Evolutionary conservation across 1,139 yeast genomes (phyloP), one percentile per base, ranked within the genome.

Genomic region (Taphrina deformans): DNA sequence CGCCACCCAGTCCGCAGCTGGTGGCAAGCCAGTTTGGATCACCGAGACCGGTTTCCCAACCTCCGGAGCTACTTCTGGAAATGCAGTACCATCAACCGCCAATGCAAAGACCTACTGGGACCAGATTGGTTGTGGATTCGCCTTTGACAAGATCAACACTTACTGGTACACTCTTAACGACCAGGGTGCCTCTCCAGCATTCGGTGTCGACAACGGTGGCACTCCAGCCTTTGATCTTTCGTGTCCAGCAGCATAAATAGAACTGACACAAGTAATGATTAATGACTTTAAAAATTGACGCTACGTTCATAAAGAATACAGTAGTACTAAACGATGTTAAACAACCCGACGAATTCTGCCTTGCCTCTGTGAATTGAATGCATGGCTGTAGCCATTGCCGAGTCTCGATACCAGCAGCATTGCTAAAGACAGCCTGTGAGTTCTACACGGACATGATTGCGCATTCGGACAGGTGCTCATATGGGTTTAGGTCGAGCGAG

Each of bases 11-110:
- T 82, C 90, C 72, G 82, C 84, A 68, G 61, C 61, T 6, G 16
- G 23, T n/a, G 51, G 52, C 3, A 55, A 55, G 41, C 61, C 61
- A 29, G 90, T 92, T 82, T 91, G 93, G 91, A 93, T 92, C 73
- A 97, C 98, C 76, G 98, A 92, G 82, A 92, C 98, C 71, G 98
- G 98, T 72, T 92, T 97, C 97, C 96, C 98, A 75, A 84, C 96
- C 53, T 85, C 81, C 10, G 98, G 98, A 77, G 85, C 90, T 70
- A 79, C 81, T 75, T 91, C 79, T 73, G 75, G 41, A n/a, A 10
- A 24, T 23, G 61, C 52, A 9, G 61, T 55, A 14, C 31, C 61
- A 14, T 44, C 52, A 21, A 27, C 21, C 9, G 44, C 52, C 41
- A 45, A 55, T n/a, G 44, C 52, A 23, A 44, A 44, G 52, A 27